phyloP scores from a whole-genome alignment of 768 basidiomycete genomes.

The Serendipita sp. region DNA sequence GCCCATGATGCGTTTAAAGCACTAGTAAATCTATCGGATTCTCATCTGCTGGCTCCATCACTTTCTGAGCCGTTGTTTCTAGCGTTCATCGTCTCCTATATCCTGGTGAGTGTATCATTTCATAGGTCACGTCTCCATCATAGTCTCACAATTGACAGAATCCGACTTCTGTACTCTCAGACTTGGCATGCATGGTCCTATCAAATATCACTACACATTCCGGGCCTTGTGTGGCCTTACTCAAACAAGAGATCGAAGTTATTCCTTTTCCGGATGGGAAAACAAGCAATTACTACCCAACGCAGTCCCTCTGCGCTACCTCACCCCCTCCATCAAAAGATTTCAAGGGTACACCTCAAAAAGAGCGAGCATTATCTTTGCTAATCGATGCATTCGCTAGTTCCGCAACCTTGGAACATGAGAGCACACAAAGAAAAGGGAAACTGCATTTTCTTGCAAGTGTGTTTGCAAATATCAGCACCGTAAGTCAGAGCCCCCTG shows the following conservation, averaged over 20 bases:
- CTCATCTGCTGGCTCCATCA: conserved; percentile 43
- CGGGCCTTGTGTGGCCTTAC: conserved; percentile 42
- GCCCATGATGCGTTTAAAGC: conserved; percentile 93
- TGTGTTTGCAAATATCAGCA: conserved; percentile 82
- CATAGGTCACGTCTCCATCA: conserved; percentile 9
- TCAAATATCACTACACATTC: conserved; percentile 82
- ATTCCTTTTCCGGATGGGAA: conserved; percentile 43
- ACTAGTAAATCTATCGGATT: conserved; percentile 84
- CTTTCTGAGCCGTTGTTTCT: conserved; percentile 62
- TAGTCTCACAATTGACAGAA: conserved; percentile 33
- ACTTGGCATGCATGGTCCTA: conserved; percentile 90
- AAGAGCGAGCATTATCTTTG: conserved; percentile 54
- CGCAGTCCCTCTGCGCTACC: conserved; percentile 65
- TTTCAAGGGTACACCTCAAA: conserved; percentile 34
- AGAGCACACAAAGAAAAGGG: conserved; percentile 37
- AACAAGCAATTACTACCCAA: conserved; percentile 48
- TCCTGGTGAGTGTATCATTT: conserved; percentile 36
- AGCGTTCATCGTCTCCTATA: conserved; percentile 72
- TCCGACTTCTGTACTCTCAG: conserved; percentile 77
- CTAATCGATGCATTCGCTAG: conserved; percentile 83
- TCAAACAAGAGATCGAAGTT: conserved; percentile 30
- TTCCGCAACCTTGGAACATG: conserved; percentile 40
- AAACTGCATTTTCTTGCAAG: conserved; percentile 81
- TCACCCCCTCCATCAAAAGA: conserved; percentile 58
- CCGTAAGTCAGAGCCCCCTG: conserved; percentile 30